A percentile compares a stretch with the other conserved stretches of the same genome.
Evolutionary conservation across 148 eudicot species (phyloP).

Genomic region (Chenopodium berlandieri): DNA sequence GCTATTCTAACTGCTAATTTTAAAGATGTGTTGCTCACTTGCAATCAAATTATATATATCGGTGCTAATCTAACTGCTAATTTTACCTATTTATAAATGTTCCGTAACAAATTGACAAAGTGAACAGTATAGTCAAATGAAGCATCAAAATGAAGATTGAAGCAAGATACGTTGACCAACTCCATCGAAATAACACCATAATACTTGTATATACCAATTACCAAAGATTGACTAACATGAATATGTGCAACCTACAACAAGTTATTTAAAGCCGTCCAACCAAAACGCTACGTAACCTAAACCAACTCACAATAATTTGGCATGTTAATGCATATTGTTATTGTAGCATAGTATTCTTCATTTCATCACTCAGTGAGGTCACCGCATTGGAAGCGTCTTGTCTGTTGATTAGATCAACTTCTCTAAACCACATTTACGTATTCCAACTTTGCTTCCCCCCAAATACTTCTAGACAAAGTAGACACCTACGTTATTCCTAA

Average conservation of each 20-base stretch:
- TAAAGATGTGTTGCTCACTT: too few relatives aligned
- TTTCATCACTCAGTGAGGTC: neutral
- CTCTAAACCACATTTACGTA: neutral
- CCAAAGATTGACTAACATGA: neutral
- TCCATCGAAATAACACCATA: neutral
- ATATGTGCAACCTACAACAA: too few relatives aligned
- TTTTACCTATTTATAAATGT: too few relatives aligned
- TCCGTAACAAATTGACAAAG: neutral
- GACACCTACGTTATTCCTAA: neutral
- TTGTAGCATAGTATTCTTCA: too few relatives aligned
- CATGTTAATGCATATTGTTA: neutral
- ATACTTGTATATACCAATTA: neutral
- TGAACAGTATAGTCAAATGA: neutral
- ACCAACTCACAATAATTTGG: too few relatives aligned
- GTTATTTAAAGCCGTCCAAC: neutral
- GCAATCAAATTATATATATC: too few relatives aligned
- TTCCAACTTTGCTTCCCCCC: conserved; percentile 4
- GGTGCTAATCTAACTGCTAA: too few relatives aligned
- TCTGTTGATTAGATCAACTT: neutral
- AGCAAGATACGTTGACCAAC: conserved; percentile 4
- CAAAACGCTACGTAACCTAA: neutral
- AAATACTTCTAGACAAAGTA: neutral
- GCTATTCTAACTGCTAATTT: too few relatives aligned
- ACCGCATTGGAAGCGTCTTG: conserved; percentile 11
- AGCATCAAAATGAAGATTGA: neutral